phyloP scores from a whole-genome alignment of 2,329 filamentous ascomycete species.

The Fusarium drepaniforme region DNA sequence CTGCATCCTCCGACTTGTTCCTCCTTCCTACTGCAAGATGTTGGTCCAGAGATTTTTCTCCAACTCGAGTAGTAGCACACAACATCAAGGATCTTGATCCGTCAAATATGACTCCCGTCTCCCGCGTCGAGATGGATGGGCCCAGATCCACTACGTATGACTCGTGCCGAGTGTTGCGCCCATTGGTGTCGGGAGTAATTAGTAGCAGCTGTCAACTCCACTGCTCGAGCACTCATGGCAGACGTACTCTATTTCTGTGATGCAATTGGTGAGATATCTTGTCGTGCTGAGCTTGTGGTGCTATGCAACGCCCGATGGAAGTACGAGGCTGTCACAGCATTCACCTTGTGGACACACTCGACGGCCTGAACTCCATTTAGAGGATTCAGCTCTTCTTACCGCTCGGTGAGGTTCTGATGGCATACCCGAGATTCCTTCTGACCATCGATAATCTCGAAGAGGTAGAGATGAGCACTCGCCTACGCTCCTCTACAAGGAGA shows the following conservation, averaged over 20 bases:
- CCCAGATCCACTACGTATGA: slow-evolving; percentile 12
- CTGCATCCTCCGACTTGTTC: not conserved
- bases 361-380: not conserved
- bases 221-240: not conserved
- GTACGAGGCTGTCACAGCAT: not conserved
- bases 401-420: not conserved
- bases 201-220: slow-evolving; percentile 7
- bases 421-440: not conserved
- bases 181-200: not conserved
- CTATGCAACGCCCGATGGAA: not conserved
- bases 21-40: not conserved
- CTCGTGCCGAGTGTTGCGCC: not conserved
- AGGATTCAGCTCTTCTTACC: not conserved
- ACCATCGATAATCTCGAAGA: not conserved
- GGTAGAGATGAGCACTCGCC: not conserved
- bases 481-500: not conserved
- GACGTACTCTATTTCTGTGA: not conserved
- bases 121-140: slow-evolving; percentile 2
- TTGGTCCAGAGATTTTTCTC: not conserved
- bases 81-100: not conserved
- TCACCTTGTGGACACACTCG: not conserved
- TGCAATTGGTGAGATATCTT: not conserved
- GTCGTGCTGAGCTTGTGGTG: not conserved
- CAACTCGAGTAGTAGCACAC: not conserved
- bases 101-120: not conserved